These are phyloP conservation scores for Mycena kentingensis DNA, from an alignment of 768 basidiomycete genomes.

Conservation along the genomic window DNA sequence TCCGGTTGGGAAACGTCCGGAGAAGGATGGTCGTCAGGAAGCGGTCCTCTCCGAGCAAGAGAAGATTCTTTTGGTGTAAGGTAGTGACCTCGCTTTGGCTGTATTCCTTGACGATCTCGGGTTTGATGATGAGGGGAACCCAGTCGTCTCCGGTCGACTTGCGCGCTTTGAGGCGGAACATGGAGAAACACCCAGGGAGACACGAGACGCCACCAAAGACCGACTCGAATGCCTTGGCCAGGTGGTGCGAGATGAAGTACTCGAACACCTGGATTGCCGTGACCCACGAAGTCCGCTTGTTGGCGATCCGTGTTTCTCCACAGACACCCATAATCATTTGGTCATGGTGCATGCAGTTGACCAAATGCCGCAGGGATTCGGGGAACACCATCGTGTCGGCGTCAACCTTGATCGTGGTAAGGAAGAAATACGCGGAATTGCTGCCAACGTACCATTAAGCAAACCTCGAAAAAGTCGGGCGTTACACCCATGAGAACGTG, in stretches of 20 bases:
- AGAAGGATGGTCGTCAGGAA: slow-evolving; percentile 96
- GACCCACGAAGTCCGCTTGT: slow-evolving; percentile 98
- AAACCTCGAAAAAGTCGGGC: slow-evolving; percentile 97
- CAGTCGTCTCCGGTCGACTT: slow-evolving; percentile 89
- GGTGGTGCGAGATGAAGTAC: slow-evolving; percentile 98
- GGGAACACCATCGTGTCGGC: slow-evolving; percentile 97
- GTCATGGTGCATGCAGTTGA: slow-evolving; percentile 99
- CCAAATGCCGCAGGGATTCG: slow-evolving; percentile 84
- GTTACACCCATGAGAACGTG: slow-evolving; percentile 98
- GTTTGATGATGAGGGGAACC: slow-evolving; percentile 95
- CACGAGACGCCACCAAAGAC: slow-evolving; percentile 99
- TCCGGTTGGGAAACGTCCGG: slow-evolving; percentile 95
- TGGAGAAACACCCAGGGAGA: slow-evolving; percentile 99
- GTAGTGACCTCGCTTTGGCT: slow-evolving; percentile 92
- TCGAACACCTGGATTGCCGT: slow-evolving; percentile 98
- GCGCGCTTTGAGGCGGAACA: slow-evolving; percentile 97
- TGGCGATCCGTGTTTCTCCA: slow-evolving; percentile 97
- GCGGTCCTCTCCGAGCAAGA: slow-evolving; percentile 96
- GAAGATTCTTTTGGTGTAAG: slow-evolving; percentile 95
- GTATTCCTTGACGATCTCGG: slow-evolving; percentile 96
- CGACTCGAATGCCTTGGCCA: slow-evolving; percentile 97
- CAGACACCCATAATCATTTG: slow-evolving; percentile 99
- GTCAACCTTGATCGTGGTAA: slow-evolving; percentile 71
- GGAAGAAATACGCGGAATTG: neutral
- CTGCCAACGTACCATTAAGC: slow-evolving; percentile 87